phyloP scores from a whole-genome alignment of 345 rosid genomes.

The Erucastrum elatum region DNA sequence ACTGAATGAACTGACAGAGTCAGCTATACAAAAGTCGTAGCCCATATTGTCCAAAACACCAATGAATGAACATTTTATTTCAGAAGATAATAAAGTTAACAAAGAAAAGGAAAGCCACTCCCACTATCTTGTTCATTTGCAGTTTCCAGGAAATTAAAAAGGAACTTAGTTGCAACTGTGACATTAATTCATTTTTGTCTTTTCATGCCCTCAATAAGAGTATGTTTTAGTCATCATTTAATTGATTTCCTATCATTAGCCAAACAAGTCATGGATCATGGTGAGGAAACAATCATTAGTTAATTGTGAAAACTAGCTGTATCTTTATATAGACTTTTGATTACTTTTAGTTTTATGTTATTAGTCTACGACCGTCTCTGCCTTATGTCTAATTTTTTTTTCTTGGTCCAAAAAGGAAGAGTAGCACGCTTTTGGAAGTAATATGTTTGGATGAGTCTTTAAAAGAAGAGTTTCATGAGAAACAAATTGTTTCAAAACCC shows the following conservation, averaged over 20 bases:
- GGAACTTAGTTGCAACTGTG: slow-evolving; percentile 19
- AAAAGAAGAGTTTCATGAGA: background rate
- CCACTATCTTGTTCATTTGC: background rate
- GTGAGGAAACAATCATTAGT: too few species aligned
- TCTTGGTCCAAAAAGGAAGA: background rate
- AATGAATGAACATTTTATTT: background rate
- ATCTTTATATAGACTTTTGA: too few species aligned
- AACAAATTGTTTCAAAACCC: too few species aligned
- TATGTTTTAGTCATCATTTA: slow-evolving; percentile 7
- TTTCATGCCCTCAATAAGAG: background rate
- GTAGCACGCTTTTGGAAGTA: background rate
- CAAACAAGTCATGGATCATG: slow-evolving; percentile 6
- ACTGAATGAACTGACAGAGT: too few species aligned
- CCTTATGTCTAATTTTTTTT: background rate
- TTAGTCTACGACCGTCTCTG: background rate
- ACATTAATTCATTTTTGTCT: background rate
- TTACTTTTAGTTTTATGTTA: background rate
- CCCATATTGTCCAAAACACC: slow-evolving; percentile 26
- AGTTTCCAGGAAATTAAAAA: slow-evolving; percentile 12
- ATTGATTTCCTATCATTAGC: background rate
- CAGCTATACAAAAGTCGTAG: too few species aligned
- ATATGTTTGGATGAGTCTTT: background rate
- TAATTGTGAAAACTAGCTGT: too few species aligned
- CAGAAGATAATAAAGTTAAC: background rate
- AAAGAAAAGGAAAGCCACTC: slow-evolving; percentile 18